phyloP scores from a whole-genome alignment of 2,329 filamentous ascomycete species.

The Phaeosphaeria sp. region DNA sequence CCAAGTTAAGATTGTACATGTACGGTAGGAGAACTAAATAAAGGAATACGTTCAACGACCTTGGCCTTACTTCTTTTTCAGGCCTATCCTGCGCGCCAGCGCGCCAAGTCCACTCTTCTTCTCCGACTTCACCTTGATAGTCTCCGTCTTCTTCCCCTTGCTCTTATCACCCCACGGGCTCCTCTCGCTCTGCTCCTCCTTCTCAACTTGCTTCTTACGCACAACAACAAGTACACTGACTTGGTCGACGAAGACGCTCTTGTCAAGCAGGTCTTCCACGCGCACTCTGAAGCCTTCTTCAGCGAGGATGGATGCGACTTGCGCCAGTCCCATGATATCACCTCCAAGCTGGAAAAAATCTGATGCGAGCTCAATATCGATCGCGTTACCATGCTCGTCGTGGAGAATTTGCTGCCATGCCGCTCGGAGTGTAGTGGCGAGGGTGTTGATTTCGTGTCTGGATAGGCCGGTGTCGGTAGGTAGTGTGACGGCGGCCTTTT shows the following conservation, averaged over 20 bases:
- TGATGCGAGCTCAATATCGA: conserved; percentile 29
- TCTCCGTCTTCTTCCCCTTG: conserved; percentile 15
- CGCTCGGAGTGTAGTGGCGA: conserved; percentile 33
- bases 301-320: conserved; percentile 38
- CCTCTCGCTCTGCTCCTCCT: conserved; percentile 24
- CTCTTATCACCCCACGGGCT: conserved; percentile 42
- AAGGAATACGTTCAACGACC: not conserved
- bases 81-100: conserved; percentile 27
- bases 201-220: conserved; percentile 35
- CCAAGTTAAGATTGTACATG: not conserved
- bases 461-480: conserved; percentile 36
- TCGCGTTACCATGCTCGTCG: conserved; percentile 27
- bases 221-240: conserved; percentile 33
- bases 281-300: conserved; percentile 30
- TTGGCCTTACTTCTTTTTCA: conserved; percentile 24
- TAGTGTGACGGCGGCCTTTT: conserved; percentile 31
- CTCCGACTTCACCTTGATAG: conserved; percentile 10
- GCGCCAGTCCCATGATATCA: conserved; percentile 43
- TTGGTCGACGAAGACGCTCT: conserved; percentile 38
- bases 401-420: conserved; percentile 41
- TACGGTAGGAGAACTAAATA: not conserved
- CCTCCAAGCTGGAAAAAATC: conserved; percentile 45
- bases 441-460: conserved; percentile 26
- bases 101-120: conserved; percentile 11
- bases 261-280: conserved; percentile 42